Percentiles rank a stretch among this genome's conserved stretches.
phyloP scores from a whole-genome alignment of 2,329 filamentous ascomycete genomes.

The Coniella vitis region DNA sequence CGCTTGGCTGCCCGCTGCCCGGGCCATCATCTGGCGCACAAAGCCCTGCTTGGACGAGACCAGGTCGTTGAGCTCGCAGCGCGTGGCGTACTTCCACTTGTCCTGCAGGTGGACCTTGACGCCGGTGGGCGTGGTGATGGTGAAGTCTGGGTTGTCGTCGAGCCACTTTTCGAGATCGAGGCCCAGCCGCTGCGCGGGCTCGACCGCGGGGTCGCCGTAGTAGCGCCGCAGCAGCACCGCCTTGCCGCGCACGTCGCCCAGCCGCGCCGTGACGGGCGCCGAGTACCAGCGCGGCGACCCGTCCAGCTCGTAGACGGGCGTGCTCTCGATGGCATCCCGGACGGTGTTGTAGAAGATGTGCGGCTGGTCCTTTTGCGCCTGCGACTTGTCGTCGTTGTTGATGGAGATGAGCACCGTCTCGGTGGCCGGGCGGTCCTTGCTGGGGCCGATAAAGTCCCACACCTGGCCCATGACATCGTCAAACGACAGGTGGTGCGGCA shows the following conservation, averaged over 20 bases:
- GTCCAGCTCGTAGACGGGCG: slow-evolving; percentile 22
- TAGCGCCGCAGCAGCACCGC: slow-evolving; percentile 61
- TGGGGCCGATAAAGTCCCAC: slow-evolving; percentile 50
- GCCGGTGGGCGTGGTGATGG: slow-evolving; percentile 31
- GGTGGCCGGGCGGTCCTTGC: slow-evolving; percentile 36
- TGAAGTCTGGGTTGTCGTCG: slow-evolving; percentile 57
- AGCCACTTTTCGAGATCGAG: slow-evolving; percentile 46
- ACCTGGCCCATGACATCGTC: slow-evolving; percentile 53
- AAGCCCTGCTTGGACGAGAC: slow-evolving; percentile 31
- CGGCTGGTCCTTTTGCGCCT: slow-evolving; percentile 45
- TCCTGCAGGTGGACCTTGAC: slow-evolving; percentile 37
- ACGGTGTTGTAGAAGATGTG: slow-evolving; percentile 34
- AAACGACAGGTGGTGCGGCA: slow-evolving; percentile 55
- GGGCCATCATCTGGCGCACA: slow-evolving; percentile 30
- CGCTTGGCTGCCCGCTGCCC: slow-evolving; percentile 22
- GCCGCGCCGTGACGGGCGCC: slow-evolving; percentile 42
- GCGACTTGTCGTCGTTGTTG: slow-evolving; percentile 59
- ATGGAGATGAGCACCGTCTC: slow-evolving; percentile 63
- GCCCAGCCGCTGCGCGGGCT: slow-evolving; percentile 25
- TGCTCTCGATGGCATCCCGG: slow-evolving; percentile 48
- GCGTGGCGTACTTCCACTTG: slow-evolving; percentile 36
- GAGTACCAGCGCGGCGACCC: slow-evolving; percentile 51
- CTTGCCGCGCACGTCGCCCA: slow-evolving; percentile 59
- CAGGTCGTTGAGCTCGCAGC: slow-evolving; percentile 31
- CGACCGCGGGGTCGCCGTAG: slow-evolving; percentile 33